Percentiles rank a stretch among this genome's conserved stretches.
Evolutionary conservation across 345 rosid genomes (phyloP).

Genomic region (Citrus hindsii): DNA sequence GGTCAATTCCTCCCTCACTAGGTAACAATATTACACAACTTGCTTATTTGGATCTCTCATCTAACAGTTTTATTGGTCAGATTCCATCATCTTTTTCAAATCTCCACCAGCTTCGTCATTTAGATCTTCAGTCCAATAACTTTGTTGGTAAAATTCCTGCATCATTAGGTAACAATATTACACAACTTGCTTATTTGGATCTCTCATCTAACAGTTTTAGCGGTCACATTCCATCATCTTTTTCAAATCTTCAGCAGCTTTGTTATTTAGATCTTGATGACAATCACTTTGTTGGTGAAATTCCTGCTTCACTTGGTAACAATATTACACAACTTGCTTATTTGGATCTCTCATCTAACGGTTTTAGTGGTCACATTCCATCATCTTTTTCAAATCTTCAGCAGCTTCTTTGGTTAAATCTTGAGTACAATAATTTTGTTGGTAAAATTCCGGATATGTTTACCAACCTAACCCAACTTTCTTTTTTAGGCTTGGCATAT

Average conservation of each 20-base stretch:
- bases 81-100: no score
- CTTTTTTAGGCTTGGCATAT: fast-evolving
- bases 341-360: background rate
- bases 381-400: background rate
- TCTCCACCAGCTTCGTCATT: no score
- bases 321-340: no score
- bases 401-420: background rate
- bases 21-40: constrained; percentile 1
- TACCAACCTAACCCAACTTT: background rate
- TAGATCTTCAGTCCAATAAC: no score
- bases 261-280: fast-evolving
- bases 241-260: no score
- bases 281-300: no score
- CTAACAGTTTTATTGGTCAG: fast-evolving
- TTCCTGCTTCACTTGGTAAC: no score
- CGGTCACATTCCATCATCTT: no score
- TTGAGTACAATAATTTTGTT: background rate
- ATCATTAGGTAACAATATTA: no score
- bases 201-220: no score
- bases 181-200: no score
- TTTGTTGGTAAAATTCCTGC: background rate
- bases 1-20: background rate
- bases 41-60: background rate
- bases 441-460: constrained; percentile 20
- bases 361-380: constrained; percentile 15